phyloP scores from a whole-genome alignment of 2,329 filamentous ascomycete genomes.

The Penicillium sp. region DNA sequence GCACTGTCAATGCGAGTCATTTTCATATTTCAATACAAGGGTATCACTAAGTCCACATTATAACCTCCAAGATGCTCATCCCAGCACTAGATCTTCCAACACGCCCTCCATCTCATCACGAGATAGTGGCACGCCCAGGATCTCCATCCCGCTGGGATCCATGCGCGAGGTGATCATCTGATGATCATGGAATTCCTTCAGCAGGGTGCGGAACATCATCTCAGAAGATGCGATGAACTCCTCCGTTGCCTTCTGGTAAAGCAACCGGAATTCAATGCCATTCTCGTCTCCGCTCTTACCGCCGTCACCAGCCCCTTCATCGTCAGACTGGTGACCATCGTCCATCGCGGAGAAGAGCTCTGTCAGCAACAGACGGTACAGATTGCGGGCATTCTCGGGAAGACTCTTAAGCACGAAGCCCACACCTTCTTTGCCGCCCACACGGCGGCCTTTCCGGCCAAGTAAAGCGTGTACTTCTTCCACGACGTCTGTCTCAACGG shows the following conservation, averaged over 20 bases:
- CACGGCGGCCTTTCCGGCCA: conserved; percentile 69
- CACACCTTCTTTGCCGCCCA: conserved; percentile 86
- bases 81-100: conserved; percentile 64
- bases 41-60: conserved; percentile 29
- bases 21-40: conserved; percentile 21
- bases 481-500: conserved; percentile 72
- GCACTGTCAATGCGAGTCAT: conserved; percentile 7
- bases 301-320: conserved; percentile 42
- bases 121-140: conserved; percentile 77
- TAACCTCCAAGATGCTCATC: conserved; percentile 16
- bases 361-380: conserved; percentile 78
- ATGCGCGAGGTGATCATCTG: conserved; percentile 91
- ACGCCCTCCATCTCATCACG: conserved; percentile 85
- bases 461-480: conserved; percentile 86
- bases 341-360: conserved; percentile 71
- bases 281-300: conserved; percentile 38
- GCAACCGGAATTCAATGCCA: conserved; percentile 79
- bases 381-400: conserved; percentile 81
- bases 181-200: conserved; percentile 98
- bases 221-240: conserved; percentile 97
- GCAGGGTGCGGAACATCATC: conserved; percentile 85
- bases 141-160: conserved; percentile 77
- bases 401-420: conserved; percentile 84
- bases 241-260: conserved; percentile 94
- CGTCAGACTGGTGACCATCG: conserved; percentile 46